Percentiles rank a stretch among this genome's conserved stretches.
phyloP scores from a whole-genome alignment of 1,139 yeast genomes.

The Yamadazyma jaroonii region DNA sequence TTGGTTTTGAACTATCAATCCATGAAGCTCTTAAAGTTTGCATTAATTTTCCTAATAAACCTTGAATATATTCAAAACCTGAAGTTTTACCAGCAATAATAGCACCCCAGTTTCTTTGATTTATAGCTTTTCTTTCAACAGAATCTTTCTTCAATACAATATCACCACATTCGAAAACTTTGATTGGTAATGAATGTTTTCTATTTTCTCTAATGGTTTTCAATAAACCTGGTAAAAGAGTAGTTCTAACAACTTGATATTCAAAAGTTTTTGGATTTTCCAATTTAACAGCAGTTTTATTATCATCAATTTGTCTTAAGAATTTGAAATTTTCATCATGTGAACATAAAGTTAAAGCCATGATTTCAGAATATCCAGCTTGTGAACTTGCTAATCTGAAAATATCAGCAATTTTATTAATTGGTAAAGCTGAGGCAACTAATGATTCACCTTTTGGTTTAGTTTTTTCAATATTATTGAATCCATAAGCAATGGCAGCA shows the following conservation, averaged over 20 bases:
- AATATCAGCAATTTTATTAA: slow-evolving; percentile 89
- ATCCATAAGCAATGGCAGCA: slow-evolving; percentile 95
- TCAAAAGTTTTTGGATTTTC: slow-evolving; percentile 97
- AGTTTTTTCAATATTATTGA: slow-evolving; percentile 80
- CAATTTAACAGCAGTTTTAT: slow-evolving; percentile 74
- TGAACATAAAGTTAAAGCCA: slow-evolving; percentile 93
- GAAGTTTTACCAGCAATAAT: slow-evolving; percentile 91
- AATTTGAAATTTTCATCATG: slow-evolving; percentile 95
- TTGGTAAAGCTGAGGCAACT: slow-evolving; percentile 84
- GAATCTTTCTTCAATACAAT: slow-evolving; percentile 79
- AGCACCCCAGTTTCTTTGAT: slow-evolving; percentile 95
- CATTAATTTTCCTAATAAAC: slow-evolving; percentile 92
- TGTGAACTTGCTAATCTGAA: slow-evolving; percentile 88
- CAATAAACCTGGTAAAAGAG: slow-evolving; percentile 88
- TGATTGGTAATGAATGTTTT: slow-evolving; percentile 91
- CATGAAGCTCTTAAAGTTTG: slow-evolving; percentile 90
- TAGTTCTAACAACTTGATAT: slow-evolving; percentile 96
- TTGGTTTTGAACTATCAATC: slow-evolving; percentile 56
- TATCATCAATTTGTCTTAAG: slow-evolving; percentile 74
- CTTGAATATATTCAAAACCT: slow-evolving; percentile 93
- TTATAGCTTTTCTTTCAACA: slow-evolving; percentile 85
- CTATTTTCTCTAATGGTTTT: slow-evolving; percentile 96
- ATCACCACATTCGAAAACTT: slow-evolving; percentile 94
- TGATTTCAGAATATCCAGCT: slow-evolving; percentile 93
- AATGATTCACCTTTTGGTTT: slow-evolving; percentile 78